Percentiles rank a stretch among this genome's conserved stretches.
Evolutionary conservation across 2,329 filamentous ascomycete species (phyloP).

Genomic region (Fusarium albidum): DNA sequence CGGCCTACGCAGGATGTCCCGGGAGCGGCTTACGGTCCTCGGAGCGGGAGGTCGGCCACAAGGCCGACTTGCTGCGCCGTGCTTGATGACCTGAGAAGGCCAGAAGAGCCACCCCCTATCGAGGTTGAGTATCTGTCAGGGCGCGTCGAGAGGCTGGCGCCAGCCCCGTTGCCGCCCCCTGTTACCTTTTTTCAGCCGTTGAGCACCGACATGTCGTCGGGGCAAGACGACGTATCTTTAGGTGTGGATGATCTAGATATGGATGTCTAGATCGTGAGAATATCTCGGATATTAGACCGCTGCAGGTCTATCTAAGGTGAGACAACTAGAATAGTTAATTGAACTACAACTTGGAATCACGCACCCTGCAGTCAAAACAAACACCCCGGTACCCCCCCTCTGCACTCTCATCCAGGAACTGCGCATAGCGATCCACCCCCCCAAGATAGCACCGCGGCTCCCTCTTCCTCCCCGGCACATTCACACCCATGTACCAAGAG

Average conservation of each 20-base stretch:
- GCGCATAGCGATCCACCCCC: too few species aligned
- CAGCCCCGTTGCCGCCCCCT: conserved; percentile 60
- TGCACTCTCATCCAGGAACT: too few species aligned
- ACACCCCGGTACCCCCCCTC: too few species aligned
- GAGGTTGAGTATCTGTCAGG: conserved; percentile 57
- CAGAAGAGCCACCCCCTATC: conserved; percentile 32
- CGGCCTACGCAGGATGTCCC: conserved; percentile 46
- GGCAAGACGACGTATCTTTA: conserved; percentile 41
- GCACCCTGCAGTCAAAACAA: too few species aligned
- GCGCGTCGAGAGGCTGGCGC: conserved; percentile 53
- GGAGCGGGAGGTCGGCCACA: conserved; percentile 34
- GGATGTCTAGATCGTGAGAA: too few species aligned
- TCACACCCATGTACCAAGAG: too few species aligned
- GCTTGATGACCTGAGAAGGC: conserved; percentile 1
- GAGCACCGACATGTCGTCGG: conserved; percentile 50
- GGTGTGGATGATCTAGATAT: conserved; percentile 27
- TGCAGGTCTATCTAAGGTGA: too few species aligned
- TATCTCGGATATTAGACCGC: too few species aligned
- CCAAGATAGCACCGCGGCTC: too few species aligned
- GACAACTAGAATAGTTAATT: too few species aligned
- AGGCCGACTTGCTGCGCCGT: conserved; percentile 52
- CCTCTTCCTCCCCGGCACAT: too few species aligned
- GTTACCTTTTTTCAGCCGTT: conserved; percentile 60
- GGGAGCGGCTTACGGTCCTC: not conserved
- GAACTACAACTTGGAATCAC: too few species aligned